Evolutionary conservation across 164 flowering plant genomes (phyloP).

Genomic region (Hamamelis virginiana): DNA sequence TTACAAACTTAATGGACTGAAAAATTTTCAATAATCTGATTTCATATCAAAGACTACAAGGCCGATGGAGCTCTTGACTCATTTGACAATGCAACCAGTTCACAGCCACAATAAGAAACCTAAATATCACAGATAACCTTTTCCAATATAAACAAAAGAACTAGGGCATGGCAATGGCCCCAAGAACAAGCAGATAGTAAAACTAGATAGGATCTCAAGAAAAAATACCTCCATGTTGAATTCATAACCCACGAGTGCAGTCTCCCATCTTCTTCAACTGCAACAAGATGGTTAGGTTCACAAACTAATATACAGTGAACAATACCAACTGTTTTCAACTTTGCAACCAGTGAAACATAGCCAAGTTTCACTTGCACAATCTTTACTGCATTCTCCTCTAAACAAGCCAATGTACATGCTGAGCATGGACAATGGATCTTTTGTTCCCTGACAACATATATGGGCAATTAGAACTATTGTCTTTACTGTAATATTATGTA

Average conservation of each 20-base stretch:
- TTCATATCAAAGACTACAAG: too few species aligned
- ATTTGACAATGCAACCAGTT: too few species aligned
- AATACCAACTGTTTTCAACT: constrained; percentile 40
- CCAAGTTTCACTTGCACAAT: constrained; percentile 71
- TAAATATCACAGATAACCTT: too few species aligned
- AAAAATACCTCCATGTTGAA: constrained; percentile 74
- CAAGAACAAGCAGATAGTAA: background rate
- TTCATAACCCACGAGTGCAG: constrained; percentile 85
- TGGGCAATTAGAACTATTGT: constrained; percentile 7
- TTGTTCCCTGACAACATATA: constrained; percentile 49
- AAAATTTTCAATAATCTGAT: too few species aligned
- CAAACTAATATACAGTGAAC: constrained; percentile 72
- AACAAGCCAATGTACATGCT: constrained; percentile 47
- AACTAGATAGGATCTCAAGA: background rate
- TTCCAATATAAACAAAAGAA: too few species aligned
- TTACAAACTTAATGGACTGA: too few species aligned
- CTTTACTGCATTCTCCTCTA: constrained; percentile 59
- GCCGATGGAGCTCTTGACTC: too few species aligned
- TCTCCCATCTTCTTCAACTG: constrained; percentile 69
- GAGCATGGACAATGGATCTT: constrained; percentile 61
- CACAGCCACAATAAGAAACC: too few species aligned
- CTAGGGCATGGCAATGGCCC: too few species aligned
- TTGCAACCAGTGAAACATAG: constrained; percentile 54
- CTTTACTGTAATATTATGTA: background rate
- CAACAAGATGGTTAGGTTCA: constrained; percentile 66